phyloP scores from a whole-genome alignment of 306 rosid genomes.

The Pachyrhizus erosus region DNA sequence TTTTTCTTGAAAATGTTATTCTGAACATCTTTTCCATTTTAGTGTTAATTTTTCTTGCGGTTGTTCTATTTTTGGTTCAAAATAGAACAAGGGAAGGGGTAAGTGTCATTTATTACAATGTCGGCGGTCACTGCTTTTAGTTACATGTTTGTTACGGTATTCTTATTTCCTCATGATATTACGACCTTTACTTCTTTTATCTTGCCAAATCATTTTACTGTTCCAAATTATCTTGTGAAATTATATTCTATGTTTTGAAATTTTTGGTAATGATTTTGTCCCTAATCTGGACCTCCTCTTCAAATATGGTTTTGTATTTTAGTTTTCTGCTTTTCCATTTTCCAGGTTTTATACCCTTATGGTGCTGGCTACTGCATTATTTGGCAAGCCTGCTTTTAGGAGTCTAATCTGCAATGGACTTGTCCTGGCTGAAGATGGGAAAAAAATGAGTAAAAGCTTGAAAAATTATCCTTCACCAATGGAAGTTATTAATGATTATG shows the following conservation, averaged over 20 bases:
- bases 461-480: conserved; percentile 91
- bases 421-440: conserved; percentile 96
- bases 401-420: conserved; percentile 98
- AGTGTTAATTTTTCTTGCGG: not conserved
- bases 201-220: conserved; percentile 15
- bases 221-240: not conserved
- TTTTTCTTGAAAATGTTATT: conserved; percentile 14
- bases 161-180: not conserved
- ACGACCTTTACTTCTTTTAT: not conserved
- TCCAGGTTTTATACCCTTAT: conserved; percentile 97
- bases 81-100: conserved; percentile 4
- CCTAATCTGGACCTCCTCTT: not conserved
- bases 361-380: conserved; percentile 93
- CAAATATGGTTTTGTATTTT: conserved; percentile 22
- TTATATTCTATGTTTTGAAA: conserved; percentile 1
- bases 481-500: conserved; percentile 85
- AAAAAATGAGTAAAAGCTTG: conserved; percentile 96
- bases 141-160: not conserved
- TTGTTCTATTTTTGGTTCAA: conserved; percentile 27
- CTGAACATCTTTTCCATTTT: conserved; percentile 10
- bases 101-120: not conserved
- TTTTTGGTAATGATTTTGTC: not conserved
- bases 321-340: conserved; percentile 36
- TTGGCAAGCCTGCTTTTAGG: conserved; percentile 91
- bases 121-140: not conserved